Percentiles rank a stretch among this genome's conserved stretches.
phyloP scores from a whole-genome alignment of 305 asterid species.

The Plantago coronopus region DNA sequence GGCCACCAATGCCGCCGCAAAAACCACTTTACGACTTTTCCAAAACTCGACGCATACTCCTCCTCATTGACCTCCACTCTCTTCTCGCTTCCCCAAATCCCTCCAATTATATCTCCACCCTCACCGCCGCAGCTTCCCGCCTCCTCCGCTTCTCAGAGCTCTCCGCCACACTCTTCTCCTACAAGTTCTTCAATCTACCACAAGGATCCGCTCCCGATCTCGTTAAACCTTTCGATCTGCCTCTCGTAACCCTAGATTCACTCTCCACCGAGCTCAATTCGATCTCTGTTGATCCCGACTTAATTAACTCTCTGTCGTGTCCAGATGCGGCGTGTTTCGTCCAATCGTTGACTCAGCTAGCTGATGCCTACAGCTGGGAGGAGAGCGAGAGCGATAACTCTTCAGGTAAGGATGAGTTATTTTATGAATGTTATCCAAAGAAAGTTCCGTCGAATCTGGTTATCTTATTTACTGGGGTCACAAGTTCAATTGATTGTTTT shows the following conservation, averaged over 20 bases:
- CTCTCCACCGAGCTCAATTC: slow-evolving; percentile 42
- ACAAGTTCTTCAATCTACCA: slow-evolving; percentile 66
- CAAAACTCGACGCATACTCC: slow-evolving; percentile 65
- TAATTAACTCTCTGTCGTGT: slow-evolving; percentile 18
- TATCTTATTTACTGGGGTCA: slow-evolving; percentile 58
- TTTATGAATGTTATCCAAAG: slow-evolving; percentile 23
- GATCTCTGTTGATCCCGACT: slow-evolving; percentile 27
- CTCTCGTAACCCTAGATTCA: slow-evolving; percentile 35
- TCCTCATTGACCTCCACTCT: slow-evolving; percentile 78
- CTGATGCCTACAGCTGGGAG: slow-evolving; percentile 73
- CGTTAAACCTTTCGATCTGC: slow-evolving; percentile 32
- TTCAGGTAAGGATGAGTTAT: slow-evolving; percentile 30
- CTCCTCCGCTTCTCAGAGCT: slow-evolving; percentile 62
- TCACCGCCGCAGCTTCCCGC: slow-evolving; percentile 52
- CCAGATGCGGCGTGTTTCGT: slow-evolving; percentile 41
- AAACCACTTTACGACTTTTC: slow-evolving; percentile 41
- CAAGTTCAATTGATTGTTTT: slow-evolving; percentile 34
- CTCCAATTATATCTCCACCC: slow-evolving; percentile 46
- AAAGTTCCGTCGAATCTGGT: slow-evolving; percentile 55
- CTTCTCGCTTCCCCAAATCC: slow-evolving; percentile 50
- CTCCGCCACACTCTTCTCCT: slow-evolving; percentile 56
- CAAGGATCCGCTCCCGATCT: slow-evolving; percentile 44
- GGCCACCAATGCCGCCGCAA: slow-evolving; percentile 41
- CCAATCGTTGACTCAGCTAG: slow-evolving; percentile 56
- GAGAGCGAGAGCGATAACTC: slow-evolving; percentile 32